These are phyloP conservation scores for Phytophthora vignae DNA, from an alignment of 352 stramenopile genomes.

Conservation along the genomic window DNA sequence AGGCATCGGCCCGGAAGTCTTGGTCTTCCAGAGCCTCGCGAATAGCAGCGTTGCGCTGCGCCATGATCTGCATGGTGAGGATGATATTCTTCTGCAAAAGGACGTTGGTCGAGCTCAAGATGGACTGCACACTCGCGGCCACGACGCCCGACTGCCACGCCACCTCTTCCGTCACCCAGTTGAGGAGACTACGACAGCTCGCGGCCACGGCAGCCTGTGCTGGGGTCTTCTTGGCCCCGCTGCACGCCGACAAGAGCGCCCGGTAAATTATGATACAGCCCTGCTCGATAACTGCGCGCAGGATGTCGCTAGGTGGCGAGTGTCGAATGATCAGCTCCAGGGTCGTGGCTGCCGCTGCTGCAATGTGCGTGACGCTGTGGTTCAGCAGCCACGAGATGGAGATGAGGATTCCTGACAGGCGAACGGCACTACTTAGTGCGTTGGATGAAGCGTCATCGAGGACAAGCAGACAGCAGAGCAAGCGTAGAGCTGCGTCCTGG, in stretches of 20 bases:
- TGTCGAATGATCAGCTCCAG: slow-evolving; percentile 25
- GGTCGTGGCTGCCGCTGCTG: slow-evolving; percentile 23
- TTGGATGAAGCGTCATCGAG: slow-evolving; percentile 20
- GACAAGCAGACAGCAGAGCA: slow-evolving; percentile 32
- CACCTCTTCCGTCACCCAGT: slow-evolving; percentile 42
- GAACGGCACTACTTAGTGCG: slow-evolving; percentile 37
- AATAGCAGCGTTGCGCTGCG: slow-evolving; percentile 32
- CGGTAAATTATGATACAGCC: slow-evolving; percentile 52
- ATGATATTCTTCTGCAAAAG: slow-evolving; percentile 55
- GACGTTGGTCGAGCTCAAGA: slow-evolving; percentile 46
- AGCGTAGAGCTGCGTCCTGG: slow-evolving; percentile 27
- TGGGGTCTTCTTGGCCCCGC: slow-evolving; percentile 8
- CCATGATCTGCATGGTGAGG: slow-evolving; percentile 51
- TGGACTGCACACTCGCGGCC: slow-evolving; percentile 32
- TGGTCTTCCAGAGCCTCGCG: slow-evolving; percentile 28
- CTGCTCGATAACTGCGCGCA: slow-evolving; percentile 55
- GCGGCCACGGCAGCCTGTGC: slow-evolving; percentile 25
- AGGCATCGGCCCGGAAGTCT: slow-evolving; percentile 29
- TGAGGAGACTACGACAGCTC: slow-evolving; percentile 29
- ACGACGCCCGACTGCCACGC: slow-evolving; percentile 37
- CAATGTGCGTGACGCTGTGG: slow-evolving; percentile 30
- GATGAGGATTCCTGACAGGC: slow-evolving; percentile 49
- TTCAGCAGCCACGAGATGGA: slow-evolving; percentile 49
- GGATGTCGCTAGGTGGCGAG: slow-evolving; percentile 43
- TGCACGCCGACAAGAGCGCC: slow-evolving; percentile 16